A percentile compares a stretch with the other conserved stretches of the same genome.
phyloP scores from a whole-genome alignment of 2,329 filamentous ascomycete species.

The Phyllosticta ampelicida region DNA sequence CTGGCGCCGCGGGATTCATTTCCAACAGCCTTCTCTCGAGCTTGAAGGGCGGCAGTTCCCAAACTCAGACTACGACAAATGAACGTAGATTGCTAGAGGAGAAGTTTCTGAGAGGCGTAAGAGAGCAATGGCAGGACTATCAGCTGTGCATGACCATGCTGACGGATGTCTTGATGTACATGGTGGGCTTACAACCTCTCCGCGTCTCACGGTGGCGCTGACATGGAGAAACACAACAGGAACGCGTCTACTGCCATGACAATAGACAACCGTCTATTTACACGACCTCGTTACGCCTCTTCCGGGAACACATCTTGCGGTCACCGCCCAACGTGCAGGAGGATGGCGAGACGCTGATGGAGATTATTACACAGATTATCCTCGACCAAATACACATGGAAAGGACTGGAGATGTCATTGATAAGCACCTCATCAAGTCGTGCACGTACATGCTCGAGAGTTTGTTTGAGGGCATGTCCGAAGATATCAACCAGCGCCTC shows the following conservation, averaged over 20 bases:
- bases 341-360: constrained; percentile 47
- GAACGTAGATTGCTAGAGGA: constrained; percentile 75
- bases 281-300: constrained; percentile 72
- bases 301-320: constrained; percentile 73
- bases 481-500: constrained; percentile 67
- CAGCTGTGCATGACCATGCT: constrained; percentile 93
- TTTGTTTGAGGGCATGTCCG: constrained; percentile 70
- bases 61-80: constrained; percentile 52
- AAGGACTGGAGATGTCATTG: constrained; percentile 77
- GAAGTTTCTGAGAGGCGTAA: constrained; percentile 66
- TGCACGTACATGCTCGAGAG: constrained; percentile 84
- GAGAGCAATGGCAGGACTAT: constrained; percentile 77
- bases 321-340: constrained; percentile 38
- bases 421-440: constrained; percentile 69
- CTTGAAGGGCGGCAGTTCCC: constrained; percentile 32
- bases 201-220: background rate
- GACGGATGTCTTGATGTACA: constrained; percentile 93
- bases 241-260: constrained; percentile 71
- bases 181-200: constrained; percentile 40
- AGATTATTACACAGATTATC: constrained; percentile 69
- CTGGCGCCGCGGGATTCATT: constrained; percentile 59
- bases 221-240: constrained; percentile 33
- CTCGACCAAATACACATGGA: constrained; percentile 91
- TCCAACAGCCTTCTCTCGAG: constrained; percentile 55
- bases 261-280: constrained; percentile 69